These are phyloP conservation scores for Xylaria sp. DNA, from an alignment of 2,329 filamentous ascomycete species.

Conservation along the genomic window DNA sequence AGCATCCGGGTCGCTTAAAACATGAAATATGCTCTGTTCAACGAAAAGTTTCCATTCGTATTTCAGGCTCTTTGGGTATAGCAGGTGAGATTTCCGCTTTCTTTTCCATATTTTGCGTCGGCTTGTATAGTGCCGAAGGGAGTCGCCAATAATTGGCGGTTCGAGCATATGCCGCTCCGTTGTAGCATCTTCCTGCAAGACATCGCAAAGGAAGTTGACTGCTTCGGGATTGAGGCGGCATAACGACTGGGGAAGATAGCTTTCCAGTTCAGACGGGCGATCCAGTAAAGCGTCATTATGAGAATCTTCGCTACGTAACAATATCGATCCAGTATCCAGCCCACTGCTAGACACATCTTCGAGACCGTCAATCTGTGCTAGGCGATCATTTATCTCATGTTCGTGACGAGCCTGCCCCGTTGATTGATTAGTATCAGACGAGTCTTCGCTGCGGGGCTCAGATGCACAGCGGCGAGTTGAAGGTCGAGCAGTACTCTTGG, in stretches of 20 bases:
- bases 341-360: constrained; percentile 43
- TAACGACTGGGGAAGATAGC: constrained; percentile 66
- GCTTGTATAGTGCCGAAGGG: constrained; percentile 44
- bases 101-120: constrained; percentile 50
- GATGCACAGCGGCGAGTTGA: constrained; percentile 41
- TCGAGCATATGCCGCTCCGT: constrained; percentile 61
- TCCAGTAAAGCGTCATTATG: constrained; percentile 36
- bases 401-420: constrained; percentile 30
- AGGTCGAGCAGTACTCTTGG: constrained; percentile 42
- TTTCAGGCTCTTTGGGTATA: constrained; percentile 50
- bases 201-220: constrained; percentile 69
- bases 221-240: constrained; percentile 63
- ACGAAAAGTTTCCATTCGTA: constrained; percentile 69
- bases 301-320: constrained; percentile 39
- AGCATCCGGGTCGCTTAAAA: constrained; percentile 67
- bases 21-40: constrained; percentile 72
- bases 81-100: constrained; percentile 43
- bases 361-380: constrained; percentile 40
- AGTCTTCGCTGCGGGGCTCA: constrained; percentile 38
- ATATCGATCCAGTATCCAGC: constrained; percentile 38
- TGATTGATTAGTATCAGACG: constrained; percentile 34
- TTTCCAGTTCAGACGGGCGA: constrained; percentile 45
- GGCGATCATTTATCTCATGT: constrained; percentile 30
- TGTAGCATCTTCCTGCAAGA: constrained; percentile 66
- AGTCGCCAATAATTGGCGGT: constrained; percentile 50